Conservation (phyloP, 306 rosid genomes). For the Quercus bicolor region DNA sequence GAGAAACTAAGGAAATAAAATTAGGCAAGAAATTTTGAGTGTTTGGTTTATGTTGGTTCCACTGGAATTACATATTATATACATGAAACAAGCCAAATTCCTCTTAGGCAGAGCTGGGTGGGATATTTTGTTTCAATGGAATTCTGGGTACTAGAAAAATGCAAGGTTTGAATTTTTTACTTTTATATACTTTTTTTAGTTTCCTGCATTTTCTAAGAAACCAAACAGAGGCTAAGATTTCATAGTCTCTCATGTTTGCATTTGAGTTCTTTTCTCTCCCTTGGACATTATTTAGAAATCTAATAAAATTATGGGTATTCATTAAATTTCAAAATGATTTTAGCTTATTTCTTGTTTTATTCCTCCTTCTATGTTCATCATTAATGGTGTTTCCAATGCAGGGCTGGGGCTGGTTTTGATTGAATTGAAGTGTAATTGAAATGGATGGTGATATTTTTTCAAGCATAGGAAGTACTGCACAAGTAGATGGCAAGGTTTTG, state of each 20-base stretch:
- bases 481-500: conserved; percentile 60
- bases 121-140: not conserved
- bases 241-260: not conserved
- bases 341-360: conserved; percentile 4
- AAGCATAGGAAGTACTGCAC: conserved; percentile 51
- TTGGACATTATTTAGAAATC: not conserved
- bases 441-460: conserved; percentile 76
- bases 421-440: conserved; percentile 30
- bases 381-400: conserved; percentile 28
- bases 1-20: conserved; percentile 35
- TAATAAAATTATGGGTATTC: not conserved
- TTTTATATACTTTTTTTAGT: too few relatives aligned
- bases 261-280: not conserved
- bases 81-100: not conserved
- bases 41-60: conserved; percentile 19
- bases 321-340: not conserved
- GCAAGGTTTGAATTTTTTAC: too few relatives aligned
- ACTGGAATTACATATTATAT: not conserved
- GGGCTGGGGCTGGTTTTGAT: conserved; percentile 29
- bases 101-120: not conserved
- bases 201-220: not conserved
- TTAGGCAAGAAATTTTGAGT: conserved; percentile 14
- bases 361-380: conserved; percentile 13
- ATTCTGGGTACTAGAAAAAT: not conserved
- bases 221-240: not conserved